Percentiles rank a stretch among this genome's conserved stretches.
These are phyloP conservation scores for Blastobotrys chiropterorum DNA, from an alignment of 805 yeast genomes.

Conservation along the genomic window DNA sequence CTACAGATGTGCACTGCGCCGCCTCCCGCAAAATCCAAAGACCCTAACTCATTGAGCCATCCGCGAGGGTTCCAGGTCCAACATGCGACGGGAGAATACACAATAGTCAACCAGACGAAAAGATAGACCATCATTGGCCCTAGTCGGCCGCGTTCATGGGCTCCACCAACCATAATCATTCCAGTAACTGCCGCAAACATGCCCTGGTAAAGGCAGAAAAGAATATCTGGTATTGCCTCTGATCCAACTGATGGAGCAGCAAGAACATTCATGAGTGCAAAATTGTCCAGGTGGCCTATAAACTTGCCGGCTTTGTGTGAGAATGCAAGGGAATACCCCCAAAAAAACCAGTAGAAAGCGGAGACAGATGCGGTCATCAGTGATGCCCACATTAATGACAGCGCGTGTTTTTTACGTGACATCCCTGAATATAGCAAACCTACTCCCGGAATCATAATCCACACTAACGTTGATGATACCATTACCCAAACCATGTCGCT, in stretches of 20 bases:
- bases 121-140: slow-evolving; percentile 95
- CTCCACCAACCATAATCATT: slow-evolving; percentile 93
- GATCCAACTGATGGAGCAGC: slow-evolving; percentile 67
- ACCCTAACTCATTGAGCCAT: slow-evolving; percentile 78
- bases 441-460: slow-evolving; percentile 96
- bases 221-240: slow-evolving; percentile 74
- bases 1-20: slow-evolving; percentile 96
- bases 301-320: slow-evolving; percentile 62
- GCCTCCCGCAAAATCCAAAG: slow-evolving; percentile 96
- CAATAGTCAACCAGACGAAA: slow-evolving; percentile 91
- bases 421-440: slow-evolving; percentile 91
- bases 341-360: slow-evolving; percentile 94
- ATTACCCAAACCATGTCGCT: slow-evolving; percentile 78
- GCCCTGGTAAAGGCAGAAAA: slow-evolving; percentile 85
- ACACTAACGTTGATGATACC: slow-evolving; percentile 53
- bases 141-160: slow-evolving; percentile 92
- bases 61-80: slow-evolving; percentile 98
- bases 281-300: slow-evolving; percentile 76
- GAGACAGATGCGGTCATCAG: slow-evolving; percentile 80
- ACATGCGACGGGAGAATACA: slow-evolving; percentile 91
- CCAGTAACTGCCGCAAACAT: slow-evolving; percentile 96
- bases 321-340: slow-evolving; percentile 93
- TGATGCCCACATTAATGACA: slow-evolving; percentile 90
- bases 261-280: slow-evolving; percentile 72
- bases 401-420: slow-evolving; percentile 92